Evolutionary conservation across 192 early-diverging fungal genomes (phyloP).

Genomic region (Rhizophagus sp.): DNA sequence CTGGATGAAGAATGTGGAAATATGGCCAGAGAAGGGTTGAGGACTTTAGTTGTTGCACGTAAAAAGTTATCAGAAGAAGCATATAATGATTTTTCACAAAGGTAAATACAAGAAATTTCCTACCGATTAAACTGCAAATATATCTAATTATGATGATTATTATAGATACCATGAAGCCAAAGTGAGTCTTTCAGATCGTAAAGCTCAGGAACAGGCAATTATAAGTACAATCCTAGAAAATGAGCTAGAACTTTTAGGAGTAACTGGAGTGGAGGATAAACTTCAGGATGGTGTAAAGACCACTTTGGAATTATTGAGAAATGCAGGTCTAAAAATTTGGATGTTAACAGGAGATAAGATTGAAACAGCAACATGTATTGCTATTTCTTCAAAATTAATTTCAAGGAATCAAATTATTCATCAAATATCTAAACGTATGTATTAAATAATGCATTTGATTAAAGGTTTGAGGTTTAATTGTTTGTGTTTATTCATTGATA

Average conservation of each 20-base stretch:
- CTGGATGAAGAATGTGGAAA: slow-evolving; percentile 96
- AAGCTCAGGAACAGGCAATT: slow-evolving; percentile 64
- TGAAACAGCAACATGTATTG: slow-evolving; percentile 95
- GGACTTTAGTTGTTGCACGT: slow-evolving; percentile 90
- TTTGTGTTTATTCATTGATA: background rate
- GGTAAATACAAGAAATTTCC: slow-evolving; percentile 31
- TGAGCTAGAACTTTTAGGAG: slow-evolving; percentile 86
- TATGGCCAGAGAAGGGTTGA: slow-evolving; percentile 93
- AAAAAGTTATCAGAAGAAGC: slow-evolving; percentile 75
- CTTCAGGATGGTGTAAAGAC: slow-evolving; percentile 90
- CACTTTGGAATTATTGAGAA: slow-evolving; percentile 85
- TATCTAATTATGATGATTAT: background rate
- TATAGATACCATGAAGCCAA: slow-evolving; percentile 69
- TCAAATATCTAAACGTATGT: slow-evolving; percentile 68
- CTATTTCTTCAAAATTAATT: slow-evolving; percentile 89
- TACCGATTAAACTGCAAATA: background rate
- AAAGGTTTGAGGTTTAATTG: background rate
- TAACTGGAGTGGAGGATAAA: slow-evolving; percentile 96
- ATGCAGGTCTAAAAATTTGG: slow-evolving; percentile 93
- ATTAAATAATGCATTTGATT: background rate
- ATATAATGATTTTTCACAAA: slow-evolving; percentile 64
- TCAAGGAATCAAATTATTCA: slow-evolving; percentile 85
- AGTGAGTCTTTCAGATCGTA: slow-evolving; percentile 69
- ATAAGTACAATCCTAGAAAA: slow-evolving; percentile 71
- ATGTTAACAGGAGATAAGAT: slow-evolving; percentile 99